Evolutionary conservation across 805 yeast genomes (phyloP), one percentile per base, ranked within the genome.

Genomic region (Kuraishia ogatae): DNA sequence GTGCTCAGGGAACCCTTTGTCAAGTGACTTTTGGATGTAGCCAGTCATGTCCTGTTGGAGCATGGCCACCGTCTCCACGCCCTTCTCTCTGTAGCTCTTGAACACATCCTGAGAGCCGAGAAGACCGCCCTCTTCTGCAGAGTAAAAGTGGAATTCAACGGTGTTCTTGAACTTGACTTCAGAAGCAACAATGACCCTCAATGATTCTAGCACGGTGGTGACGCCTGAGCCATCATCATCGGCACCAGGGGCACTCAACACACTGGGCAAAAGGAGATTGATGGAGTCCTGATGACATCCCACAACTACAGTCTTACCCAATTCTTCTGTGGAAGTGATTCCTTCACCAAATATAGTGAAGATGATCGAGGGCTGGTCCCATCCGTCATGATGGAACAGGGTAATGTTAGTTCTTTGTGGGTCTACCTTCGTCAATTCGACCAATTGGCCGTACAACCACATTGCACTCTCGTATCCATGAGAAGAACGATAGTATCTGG

Each of bases 1-100:
- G 66, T 82, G 83, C 49, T 81, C 90, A 68, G 74, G 83, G 61
- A 66, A 72, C 56, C 78, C 85, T 28, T 59, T 70, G 59, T 76
- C 81, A 47, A 70, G 64, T 48, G 84, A 72, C 48, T 76, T 79
- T 39, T 75, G 73, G 2, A 85, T 79, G 64, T 76, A 89, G 0
- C 97, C 97, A 2, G 96, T 87, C 96, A 92, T 92, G 67, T 93
- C 99, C 67, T 90, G 96, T 70, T 93, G 97, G 47, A 93, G 73
- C 94, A 91, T 86, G 4, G 92, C 91, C 29, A 83, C 79, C 22
- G 93, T 90, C 7, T 77, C 72, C 51, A 71, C 71, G 29, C 73
- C 71, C n/a, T 73, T 62, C 19, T 66, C 61, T 11, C 71, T 65
- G 64, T 87, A 87, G 24, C 71, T 67, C 10, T 79, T 69, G 67